Percentiles rank a stretch among this genome's conserved stretches.
phyloP scores from a whole-genome alignment of 179 eudicot genomes.

The Vitellaria paradoxa region DNA sequence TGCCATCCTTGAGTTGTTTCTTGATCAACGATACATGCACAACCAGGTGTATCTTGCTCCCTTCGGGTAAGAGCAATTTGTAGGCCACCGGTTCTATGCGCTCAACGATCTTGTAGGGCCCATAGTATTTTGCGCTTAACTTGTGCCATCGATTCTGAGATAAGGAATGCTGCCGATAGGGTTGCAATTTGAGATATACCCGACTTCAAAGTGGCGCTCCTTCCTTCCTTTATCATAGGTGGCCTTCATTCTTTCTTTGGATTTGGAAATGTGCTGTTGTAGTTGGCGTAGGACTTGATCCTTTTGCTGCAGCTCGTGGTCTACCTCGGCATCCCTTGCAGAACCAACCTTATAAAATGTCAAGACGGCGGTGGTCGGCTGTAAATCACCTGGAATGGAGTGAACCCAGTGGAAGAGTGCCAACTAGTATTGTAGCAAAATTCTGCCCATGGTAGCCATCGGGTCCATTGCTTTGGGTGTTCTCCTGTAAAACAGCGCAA shows the following conservation, averaged over 20 bases:
- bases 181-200: background rate
- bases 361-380: background rate
- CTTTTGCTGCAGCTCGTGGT: background rate
- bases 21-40: background rate
- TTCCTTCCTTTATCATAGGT: background rate
- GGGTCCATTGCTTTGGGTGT: background rate
- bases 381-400: background rate
- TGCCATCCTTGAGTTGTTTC: too few species aligned
- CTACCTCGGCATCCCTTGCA: background rate
- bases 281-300: background rate
- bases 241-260: background rate
- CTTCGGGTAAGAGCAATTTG: background rate
- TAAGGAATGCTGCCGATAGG: background rate
- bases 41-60: background rate
- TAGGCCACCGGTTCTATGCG: background rate
- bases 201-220: background rate
- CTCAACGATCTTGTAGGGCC: background rate
- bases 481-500: background rate
- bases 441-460: conserved; percentile 3
- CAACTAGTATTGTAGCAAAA: background rate
- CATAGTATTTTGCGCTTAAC: background rate
- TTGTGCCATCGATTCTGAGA: background rate
- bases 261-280: background rate
- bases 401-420: background rate
- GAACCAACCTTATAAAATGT: background rate